Evolutionary conservation across 495 filamentous ascomycete species (phyloP), one percentile per base, ranked within the genome.

Genomic region (Penicillium roqueforti): DNA sequence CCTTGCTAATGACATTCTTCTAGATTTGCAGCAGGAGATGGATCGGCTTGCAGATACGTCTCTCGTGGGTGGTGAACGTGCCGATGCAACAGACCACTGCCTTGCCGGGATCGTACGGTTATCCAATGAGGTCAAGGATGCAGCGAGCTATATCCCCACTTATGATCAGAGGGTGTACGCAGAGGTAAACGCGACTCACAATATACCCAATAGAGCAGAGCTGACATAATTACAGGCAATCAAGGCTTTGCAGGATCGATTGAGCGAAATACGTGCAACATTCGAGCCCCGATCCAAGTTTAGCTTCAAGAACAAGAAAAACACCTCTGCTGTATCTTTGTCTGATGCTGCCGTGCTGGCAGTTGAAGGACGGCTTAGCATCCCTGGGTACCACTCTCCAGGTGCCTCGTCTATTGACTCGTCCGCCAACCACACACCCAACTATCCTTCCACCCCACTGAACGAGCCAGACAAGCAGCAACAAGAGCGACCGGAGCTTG

Each of bases 131-230:
- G 80, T 91, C 61, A 83, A 83, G 57, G 84, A 88, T 71, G 79
- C 83, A 6, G 79, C 83, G 1, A 79, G 76, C 54, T 86, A 83
- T 51, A 77, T 91, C 23, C 87, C 88, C 6, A 80, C 87, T 3
- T 88, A 90, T 60, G 88, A 92, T 53, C 88, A 90, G 63, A 76
- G 87, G 54, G 82, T 83, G 18, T 91, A 88, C 63, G 75, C 81
- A 29, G 84, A 88, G 59, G 87, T 88, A 74, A 25, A 67, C 52
- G 37, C 20, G 29, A 46, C 7, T 25, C 3, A 38, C 14, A 31
- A 9, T 4, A 4, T 20, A 7, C 8, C 6, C 29, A 3, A 13
- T 28, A 25, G 32, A 38, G 6, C 14, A 36, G 11, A 11, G 23
- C 42, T 60, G 18, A 62, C 25, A 7, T 32, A 26, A 19, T 8